Conservation (phyloP, 2,329 filamentous ascomycete genomes). For the Talaromyces islandicus region DNA sequence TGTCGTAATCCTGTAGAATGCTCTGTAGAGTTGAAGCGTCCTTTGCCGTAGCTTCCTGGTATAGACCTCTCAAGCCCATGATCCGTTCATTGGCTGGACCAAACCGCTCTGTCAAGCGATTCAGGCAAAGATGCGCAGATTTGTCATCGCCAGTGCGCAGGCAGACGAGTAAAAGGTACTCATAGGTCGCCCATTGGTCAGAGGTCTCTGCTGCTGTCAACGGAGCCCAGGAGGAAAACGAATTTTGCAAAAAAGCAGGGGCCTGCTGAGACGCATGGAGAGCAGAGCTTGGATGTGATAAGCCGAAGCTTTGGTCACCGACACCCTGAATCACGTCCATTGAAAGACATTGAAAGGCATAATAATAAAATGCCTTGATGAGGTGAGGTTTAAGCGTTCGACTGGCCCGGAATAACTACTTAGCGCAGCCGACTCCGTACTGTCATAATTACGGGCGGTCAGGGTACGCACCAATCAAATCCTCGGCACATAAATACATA, state of each 20-base stretch:
- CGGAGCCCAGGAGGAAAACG: constrained; percentile 39
- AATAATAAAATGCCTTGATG: background rate
- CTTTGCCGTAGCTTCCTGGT: constrained; percentile 74
- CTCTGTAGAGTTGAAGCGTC: constrained; percentile 59
- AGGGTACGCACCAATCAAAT: background rate
- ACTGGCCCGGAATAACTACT: too few species aligned
- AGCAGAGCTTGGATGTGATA: constrained; percentile 41
- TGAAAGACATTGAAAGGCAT: background rate
- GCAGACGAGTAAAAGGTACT: constrained; percentile 79
- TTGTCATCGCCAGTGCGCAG: constrained; percentile 78
- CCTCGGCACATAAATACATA: background rate
- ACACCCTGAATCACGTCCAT: background rate
- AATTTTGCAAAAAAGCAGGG: constrained; percentile 30
- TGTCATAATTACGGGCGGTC: background rate
- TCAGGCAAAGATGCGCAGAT: constrained; percentile 68
- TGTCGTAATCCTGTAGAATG: constrained; percentile 72
- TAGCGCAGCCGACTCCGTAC: background rate
- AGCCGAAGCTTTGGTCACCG: background rate
- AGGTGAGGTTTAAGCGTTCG: background rate
- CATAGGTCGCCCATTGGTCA: constrained; percentile 78
- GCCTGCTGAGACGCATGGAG: constrained; percentile 39
- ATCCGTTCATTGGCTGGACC: constrained; percentile 78
- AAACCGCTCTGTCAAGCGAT: constrained; percentile 72
- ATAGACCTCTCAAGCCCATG: constrained; percentile 73
- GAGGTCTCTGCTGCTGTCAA: constrained; percentile 57